Evolutionary conservation across 768 basidiomycete species (phyloP).

Genomic region (Chalciporus piperatus): DNA sequence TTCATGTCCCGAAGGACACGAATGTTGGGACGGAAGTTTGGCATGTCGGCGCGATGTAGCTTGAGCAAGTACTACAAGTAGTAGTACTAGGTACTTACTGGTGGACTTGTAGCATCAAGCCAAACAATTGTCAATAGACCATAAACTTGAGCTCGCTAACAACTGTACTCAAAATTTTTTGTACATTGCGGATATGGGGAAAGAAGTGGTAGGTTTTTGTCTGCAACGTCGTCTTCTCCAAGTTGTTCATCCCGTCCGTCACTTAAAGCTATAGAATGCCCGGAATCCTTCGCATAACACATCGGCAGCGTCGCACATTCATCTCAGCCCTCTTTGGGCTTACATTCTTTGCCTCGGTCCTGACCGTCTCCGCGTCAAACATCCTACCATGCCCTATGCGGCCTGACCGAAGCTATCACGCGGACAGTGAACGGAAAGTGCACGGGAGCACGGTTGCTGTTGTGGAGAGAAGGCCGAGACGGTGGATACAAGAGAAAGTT

Average conservation of each 20-base stretch:
- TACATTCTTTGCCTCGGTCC: slow-evolving; percentile 73
- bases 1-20: slow-evolving; percentile 76
- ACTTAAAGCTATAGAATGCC: slow-evolving; percentile 55
- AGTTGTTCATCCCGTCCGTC: slow-evolving; percentile 42
- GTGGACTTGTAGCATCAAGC: not conserved
- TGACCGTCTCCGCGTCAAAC: slow-evolving; percentile 79
- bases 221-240: too few species aligned
- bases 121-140: slow-evolving; percentile 26
- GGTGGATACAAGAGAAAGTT: slow-evolving; percentile 79
- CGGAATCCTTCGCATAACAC: slow-evolving; percentile 56
- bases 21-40: slow-evolving; percentile 36
- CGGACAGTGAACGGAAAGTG: slow-evolving; percentile 45
- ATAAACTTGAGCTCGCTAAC: too few species aligned
- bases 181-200: slow-evolving; percentile 25
- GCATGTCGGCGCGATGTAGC: slow-evolving; percentile 13
- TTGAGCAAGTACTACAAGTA: not conserved
- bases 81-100: not conserved
- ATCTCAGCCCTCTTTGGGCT: slow-evolving; percentile 77
- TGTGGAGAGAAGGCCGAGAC: slow-evolving; percentile 60
- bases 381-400: slow-evolving; percentile 81
- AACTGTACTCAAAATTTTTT: not conserved
- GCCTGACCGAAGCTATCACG: slow-evolving; percentile 51
- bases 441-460: slow-evolving; percentile 36
- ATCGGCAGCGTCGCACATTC: slow-evolving; percentile 62
- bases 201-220: slow-evolving; percentile 15